Evolutionary conservation across 179 eudicot genomes (phyloP).

Genomic region (Spinacia oleracea): DNA sequence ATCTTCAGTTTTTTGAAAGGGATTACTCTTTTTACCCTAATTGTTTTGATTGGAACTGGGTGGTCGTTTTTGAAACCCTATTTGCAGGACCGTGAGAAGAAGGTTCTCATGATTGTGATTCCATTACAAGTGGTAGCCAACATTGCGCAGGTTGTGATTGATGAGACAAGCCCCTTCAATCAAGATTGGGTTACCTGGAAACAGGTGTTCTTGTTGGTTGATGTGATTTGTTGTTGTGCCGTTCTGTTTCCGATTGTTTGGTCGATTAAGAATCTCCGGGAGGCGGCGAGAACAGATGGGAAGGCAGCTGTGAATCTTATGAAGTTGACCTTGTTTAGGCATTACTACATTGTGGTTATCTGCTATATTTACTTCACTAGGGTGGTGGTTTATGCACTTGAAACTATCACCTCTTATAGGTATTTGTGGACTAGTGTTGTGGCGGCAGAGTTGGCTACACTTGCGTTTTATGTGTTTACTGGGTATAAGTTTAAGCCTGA

Average conservation of each 20-base stretch:
- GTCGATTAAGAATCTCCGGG: conserved; percentile 72
- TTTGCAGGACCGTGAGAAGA: conserved; percentile 70
- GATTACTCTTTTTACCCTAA: conserved; percentile 59
- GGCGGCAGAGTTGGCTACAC: conserved; percentile 70
- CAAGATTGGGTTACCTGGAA: conserved; percentile 74
- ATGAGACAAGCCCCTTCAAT: conserved; percentile 61
- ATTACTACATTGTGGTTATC: conserved; percentile 70
- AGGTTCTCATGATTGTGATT: conserved; percentile 69
- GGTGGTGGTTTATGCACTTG: conserved; percentile 68
- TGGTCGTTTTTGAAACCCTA: conserved; percentile 84
- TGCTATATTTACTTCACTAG: conserved; percentile 81
- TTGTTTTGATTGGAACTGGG: conserved; percentile 78
- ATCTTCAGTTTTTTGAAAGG: conserved; percentile 63
- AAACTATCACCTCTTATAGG: conserved; percentile 66
- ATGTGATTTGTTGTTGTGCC: conserved; percentile 71
- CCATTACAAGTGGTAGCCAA: conserved; percentile 75
- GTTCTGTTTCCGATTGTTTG: conserved; percentile 78
- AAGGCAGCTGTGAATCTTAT: conserved; percentile 74
- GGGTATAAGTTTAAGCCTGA: conserved; percentile 69
- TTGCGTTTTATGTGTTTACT: conserved; percentile 65
- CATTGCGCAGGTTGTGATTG: conserved; percentile 67
- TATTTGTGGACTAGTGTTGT: conserved; percentile 67
- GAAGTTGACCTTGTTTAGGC: conserved; percentile 70
- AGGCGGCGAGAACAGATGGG: conserved; percentile 69
- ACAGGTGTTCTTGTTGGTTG: conserved; percentile 64